phyloP scores from a whole-genome alignment of 2,329 filamentous ascomycete genomes.

The Aspergillus tamarii region DNA sequence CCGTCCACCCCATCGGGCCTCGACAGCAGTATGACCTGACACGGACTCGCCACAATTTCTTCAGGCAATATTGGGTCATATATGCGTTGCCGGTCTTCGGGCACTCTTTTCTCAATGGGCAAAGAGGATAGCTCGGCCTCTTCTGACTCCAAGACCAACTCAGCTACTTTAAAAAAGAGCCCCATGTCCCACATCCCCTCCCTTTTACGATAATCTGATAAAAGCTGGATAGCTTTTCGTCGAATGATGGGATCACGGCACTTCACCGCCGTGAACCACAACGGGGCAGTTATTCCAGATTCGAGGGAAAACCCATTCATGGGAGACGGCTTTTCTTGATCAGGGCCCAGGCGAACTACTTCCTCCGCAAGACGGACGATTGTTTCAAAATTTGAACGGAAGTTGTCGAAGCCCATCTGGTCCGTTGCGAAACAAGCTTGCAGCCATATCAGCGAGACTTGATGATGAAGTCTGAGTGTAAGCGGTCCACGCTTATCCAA shows the following conservation, averaged over 20 bases:
- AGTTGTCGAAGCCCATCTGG: slow-evolving; percentile 17
- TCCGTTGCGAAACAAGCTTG: slow-evolving; percentile 7
- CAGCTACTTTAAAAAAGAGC: slow-evolving; percentile 8
- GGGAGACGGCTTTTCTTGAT: not conserved
- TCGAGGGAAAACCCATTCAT: slow-evolving; percentile 26
- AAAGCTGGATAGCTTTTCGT: slow-evolving; percentile 30
- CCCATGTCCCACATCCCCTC: slow-evolving; percentile 24
- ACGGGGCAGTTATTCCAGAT: slow-evolving; percentile 34
- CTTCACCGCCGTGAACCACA: slow-evolving; percentile 38
- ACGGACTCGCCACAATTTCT: not conserved
- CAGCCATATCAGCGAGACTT: slow-evolving; percentile 15
- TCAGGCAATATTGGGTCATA: not conserved
- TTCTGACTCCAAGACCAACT: slow-evolving; percentile 20
- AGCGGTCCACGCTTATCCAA: slow-evolving; percentile 20
- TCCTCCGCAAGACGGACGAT: slow-evolving; percentile 15
- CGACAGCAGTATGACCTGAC: slow-evolving; percentile 1
- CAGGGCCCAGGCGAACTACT: slow-evolving; percentile 10
- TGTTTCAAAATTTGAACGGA: slow-evolving; percentile 14
- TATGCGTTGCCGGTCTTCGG: slow-evolving; percentile 12
- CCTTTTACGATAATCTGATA: slow-evolving; percentile 13
- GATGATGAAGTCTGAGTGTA: slow-evolving; percentile 21
- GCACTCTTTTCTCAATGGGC: slow-evolving; percentile 18
- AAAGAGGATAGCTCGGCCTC: slow-evolving; percentile 15
- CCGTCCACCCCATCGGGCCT: slow-evolving; percentile 4
- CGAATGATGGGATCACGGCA: slow-evolving; percentile 36